Evolutionary conservation across 2,329 filamentous ascomycete species (phyloP).

Genomic region (Cladorrhinum sp.): DNA sequence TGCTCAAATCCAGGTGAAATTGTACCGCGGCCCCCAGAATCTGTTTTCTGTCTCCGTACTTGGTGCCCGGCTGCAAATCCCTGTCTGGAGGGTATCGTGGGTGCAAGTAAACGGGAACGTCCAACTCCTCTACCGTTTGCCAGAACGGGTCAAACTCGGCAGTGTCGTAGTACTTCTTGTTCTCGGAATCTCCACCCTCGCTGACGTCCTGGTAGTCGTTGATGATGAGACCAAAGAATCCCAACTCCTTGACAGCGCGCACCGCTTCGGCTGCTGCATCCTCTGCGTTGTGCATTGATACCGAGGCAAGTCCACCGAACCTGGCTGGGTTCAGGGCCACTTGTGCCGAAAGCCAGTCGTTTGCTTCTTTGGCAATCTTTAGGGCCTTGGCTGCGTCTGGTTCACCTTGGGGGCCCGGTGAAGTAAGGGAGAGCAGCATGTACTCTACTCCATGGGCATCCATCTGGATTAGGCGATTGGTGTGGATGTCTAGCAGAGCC

Average conservation of each 20-base stretch:
- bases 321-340: conserved; percentile 28
- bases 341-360: conserved; percentile 35
- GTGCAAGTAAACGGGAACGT: conserved; percentile 36
- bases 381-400: conserved; percentile 27
- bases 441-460: conserved; percentile 37
- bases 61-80: conserved; percentile 28
- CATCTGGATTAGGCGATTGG: conserved; percentile 31
- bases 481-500: conserved; percentile 33
- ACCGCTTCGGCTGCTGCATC: conserved; percentile 32
- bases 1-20: conserved; percentile 43
- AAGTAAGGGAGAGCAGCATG: conserved; percentile 36
- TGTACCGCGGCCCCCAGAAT: conserved; percentile 36
- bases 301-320: conserved; percentile 33
- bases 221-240: conserved; percentile 34
- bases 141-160: conserved; percentile 33
- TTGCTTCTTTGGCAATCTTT: conserved; percentile 29
- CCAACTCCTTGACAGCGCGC: conserved; percentile 32
- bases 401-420: conserved; percentile 34
- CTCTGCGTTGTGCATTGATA: conserved; percentile 34
- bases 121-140: conserved; percentile 32
- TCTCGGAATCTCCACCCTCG: conserved; percentile 16
- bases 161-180: conserved; percentile 33
- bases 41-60: conserved; percentile 33
- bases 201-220: conserved; percentile 34
- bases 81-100: conserved; percentile 32